Conservation (phyloP, 352 stramenopile genomes). For the Pythium monospermum region DNA sequence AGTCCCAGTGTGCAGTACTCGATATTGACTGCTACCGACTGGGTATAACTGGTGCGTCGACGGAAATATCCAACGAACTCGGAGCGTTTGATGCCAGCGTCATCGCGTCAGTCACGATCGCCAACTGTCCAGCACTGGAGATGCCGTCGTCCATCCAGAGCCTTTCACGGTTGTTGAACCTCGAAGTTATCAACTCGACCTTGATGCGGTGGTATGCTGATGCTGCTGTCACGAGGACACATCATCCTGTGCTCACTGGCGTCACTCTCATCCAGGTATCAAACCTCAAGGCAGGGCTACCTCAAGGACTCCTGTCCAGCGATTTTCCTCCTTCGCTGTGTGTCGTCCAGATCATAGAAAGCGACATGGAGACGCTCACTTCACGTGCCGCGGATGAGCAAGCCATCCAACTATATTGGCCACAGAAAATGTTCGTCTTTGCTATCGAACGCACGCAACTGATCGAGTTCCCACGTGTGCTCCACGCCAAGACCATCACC, state of each 20-base stretch:
- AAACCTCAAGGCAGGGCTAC: constrained; percentile 15
- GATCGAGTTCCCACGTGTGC: not conserved
- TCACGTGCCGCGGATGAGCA: not conserved
- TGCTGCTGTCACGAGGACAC: constrained; percentile 1
- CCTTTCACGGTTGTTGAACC: constrained; percentile 4
- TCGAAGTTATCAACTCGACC: constrained; percentile 26
- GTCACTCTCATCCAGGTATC: constrained; percentile 14
- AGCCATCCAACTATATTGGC: constrained; percentile 9
- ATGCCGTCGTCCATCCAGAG: constrained; percentile 17
- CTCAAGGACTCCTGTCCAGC: constrained; percentile 11
- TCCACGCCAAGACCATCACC: constrained; percentile 13
- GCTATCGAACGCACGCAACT: constrained; percentile 12
- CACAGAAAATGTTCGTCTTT: constrained; percentile 13
- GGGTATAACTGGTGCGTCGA: not conserved
- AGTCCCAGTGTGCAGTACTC: constrained; percentile 13
- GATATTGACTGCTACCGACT: constrained; percentile 18
- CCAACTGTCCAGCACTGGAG: constrained; percentile 14
- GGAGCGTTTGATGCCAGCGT: constrained; percentile 9
- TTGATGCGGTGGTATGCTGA: constrained; percentile 5
- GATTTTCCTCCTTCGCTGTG: constrained; percentile 23
- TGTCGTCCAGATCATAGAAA: constrained; percentile 14
- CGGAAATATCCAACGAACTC: constrained; percentile 4
- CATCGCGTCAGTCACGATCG: constrained; percentile 13
- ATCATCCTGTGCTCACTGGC: constrained; percentile 15
- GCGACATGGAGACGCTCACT: constrained; percentile 11